Conservation (phyloP, 108 stramenopile genomes). For the Skeletonema menzelii region DNA sequence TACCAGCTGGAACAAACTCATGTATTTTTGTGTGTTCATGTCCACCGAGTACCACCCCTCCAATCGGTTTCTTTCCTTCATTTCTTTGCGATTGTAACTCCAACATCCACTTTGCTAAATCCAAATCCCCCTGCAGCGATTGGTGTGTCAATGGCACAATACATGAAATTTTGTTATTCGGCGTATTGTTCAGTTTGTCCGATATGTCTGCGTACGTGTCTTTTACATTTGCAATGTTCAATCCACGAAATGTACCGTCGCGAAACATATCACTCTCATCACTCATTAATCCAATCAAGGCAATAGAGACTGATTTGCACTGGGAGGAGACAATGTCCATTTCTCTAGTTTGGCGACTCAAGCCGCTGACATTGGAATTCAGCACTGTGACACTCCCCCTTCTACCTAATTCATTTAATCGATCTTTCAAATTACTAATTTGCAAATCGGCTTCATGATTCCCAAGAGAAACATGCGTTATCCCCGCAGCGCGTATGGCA, state of each 20-base stretch:
- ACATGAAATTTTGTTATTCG: constrained; percentile 20
- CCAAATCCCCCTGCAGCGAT: constrained; percentile 51
- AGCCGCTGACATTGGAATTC: constrained; percentile 63
- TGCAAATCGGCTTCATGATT: constrained; percentile 82
- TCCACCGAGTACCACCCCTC: constrained; percentile 74
- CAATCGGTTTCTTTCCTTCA: not conserved
- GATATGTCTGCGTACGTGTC: constrained; percentile 35
- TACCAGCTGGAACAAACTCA: constrained; percentile 33
- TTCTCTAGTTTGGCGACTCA: constrained; percentile 31
- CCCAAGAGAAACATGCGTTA: constrained; percentile 73
- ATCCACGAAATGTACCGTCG: constrained; percentile 64
- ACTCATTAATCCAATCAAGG: constrained; percentile 70
- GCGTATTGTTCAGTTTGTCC: constrained; percentile 7
- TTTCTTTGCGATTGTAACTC: constrained; percentile 7
- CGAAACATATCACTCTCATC: constrained; percentile 72
- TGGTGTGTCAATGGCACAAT: constrained; percentile 77
- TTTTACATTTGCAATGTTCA: constrained; percentile 56
- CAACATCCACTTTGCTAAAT: constrained; percentile 53
- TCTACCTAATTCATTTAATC: constrained; percentile 43
- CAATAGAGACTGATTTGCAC: constrained; percentile 46
- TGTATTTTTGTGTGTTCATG: constrained; percentile 75
- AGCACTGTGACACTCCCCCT: constrained; percentile 40
- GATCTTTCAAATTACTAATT: constrained; percentile 42
- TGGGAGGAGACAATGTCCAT: constrained; percentile 32
- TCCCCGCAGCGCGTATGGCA: constrained; percentile 53